A percentile compares a stretch with the other conserved stretches of the same genome.
Conservation (phyloP, 345 rosid species). For the Salix udensis region DNA sequence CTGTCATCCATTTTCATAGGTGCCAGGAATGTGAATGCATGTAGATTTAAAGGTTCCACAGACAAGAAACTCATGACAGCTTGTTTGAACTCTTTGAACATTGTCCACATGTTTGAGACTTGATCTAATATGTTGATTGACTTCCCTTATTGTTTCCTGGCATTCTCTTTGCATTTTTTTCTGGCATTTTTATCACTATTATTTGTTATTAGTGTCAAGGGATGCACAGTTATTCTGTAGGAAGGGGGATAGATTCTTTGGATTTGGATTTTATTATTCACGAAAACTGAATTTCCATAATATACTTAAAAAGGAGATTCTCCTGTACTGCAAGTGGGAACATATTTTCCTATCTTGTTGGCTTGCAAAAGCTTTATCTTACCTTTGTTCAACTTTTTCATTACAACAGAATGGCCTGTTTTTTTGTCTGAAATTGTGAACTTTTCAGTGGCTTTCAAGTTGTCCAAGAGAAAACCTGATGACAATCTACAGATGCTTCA, state of each 20-base stretch:
- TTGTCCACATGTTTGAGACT: neutral
- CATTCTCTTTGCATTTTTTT: neutral
- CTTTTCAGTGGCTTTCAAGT: constrained; percentile 90
- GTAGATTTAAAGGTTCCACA: neutral
- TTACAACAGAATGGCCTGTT: constrained; percentile 7
- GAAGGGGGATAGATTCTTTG: neutral
- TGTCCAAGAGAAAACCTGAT: constrained; percentile 92
- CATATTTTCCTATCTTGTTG: neutral
- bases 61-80: neutral
- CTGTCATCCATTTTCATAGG: neutral
- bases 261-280: neutral
- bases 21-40: neutral
- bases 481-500: constrained; percentile 79
- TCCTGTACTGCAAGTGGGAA: neutral
- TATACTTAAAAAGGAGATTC: neutral
- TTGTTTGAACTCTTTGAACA: neutral
- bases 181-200: neutral
- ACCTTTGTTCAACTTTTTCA: constrained; percentile 5
- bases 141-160: neutral
- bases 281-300: neutral
- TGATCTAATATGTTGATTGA: neutral
- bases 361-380: constrained; percentile 1
- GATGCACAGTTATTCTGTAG: neutral
- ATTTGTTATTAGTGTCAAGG: neutral
- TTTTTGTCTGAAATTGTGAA: constrained; percentile 24